phyloP scores from a whole-genome alignment of 257 asterid genomes.

The Primulina huaijiensis region DNA sequence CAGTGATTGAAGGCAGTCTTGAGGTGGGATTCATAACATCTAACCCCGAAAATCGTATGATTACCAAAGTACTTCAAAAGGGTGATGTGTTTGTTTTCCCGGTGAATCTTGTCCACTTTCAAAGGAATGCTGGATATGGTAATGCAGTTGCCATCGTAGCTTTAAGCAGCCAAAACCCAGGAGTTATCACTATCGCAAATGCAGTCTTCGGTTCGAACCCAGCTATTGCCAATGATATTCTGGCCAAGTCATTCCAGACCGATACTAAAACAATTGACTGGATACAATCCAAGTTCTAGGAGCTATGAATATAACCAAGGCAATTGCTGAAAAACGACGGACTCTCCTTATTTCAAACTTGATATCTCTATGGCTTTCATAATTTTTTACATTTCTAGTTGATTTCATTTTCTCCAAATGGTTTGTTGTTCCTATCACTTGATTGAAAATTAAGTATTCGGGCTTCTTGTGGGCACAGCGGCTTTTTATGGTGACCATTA shows the following conservation, averaged over 20 bases:
- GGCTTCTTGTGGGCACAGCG: neutral
- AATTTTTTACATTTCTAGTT: no score
- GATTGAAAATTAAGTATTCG: neutral
- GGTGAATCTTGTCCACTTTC: constrained; percentile 28
- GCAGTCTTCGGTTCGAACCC: constrained; percentile 32
- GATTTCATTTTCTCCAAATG: neutral
- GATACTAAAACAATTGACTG: constrained; percentile 5
- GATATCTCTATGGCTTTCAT: neutral
- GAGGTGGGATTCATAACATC: constrained; percentile 31
- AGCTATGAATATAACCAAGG: no score
- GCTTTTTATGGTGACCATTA: neutral
- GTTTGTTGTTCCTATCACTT: neutral
- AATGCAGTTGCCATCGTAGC: constrained; percentile 23
- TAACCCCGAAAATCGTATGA: constrained; percentile 24
- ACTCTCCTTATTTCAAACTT: neutral
- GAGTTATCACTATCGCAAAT: constrained; percentile 27
- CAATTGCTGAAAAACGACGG: no score
- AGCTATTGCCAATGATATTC: constrained; percentile 25
- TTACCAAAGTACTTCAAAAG: constrained; percentile 19
- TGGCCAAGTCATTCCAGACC: constrained; percentile 31
- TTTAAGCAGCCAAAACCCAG: constrained; percentile 30
- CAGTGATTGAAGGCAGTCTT: constrained; percentile 24
- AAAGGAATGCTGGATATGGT: constrained; percentile 14
- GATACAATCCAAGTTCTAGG: neutral
- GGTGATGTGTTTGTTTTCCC: constrained; percentile 35